Base-by-base conservation (phyloP, 768 basidiomycete genomes). In the Sistotremastrum niveocremeum region DNA sequence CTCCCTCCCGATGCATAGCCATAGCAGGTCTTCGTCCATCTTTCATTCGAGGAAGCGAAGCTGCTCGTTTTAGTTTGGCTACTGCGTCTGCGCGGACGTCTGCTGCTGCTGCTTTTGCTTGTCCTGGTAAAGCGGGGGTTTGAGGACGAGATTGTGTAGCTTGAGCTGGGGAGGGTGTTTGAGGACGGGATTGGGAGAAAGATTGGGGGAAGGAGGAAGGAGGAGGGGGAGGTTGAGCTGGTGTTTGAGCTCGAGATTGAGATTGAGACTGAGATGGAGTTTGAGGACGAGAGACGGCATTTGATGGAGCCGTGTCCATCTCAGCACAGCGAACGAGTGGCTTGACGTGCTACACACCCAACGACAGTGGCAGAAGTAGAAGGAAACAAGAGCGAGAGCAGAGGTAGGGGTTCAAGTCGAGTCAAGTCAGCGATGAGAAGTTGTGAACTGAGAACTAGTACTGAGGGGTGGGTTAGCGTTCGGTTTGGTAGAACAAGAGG, bases 11-110 rank as follows among this genome's bases (percentile, higher is more conserved):
- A 56, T 84, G 85, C 84, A 87, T 86, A 41, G 81, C 85, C 45
- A 57, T 52, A 12, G 58, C 55, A 1, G 88, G 89, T 38, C 90
- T 71, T 46, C 89, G 68, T 6, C 89, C 89, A 61, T 89, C 84
- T 61, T 89, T 89, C 80, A 86, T 86, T 50, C 90, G 73, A 35
- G 90, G 91, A 31, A 94, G 64, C 10, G 89, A 93, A 46, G 89
- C 86, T 38, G 91, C 90, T 54, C 91, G 79, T 65, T 84, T 90
- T 52, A 95, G 76, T 65, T 81, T 90, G 39, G 87, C 87, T 41
- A 94, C 82, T 7, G 89, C 85, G 46, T 77, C 75, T 58, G 87
- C 85, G 49, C 91, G 80, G 62, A 90, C 83, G 60, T 91, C 84
- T 30, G 76, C 75, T 63, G 73, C 67, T 7, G 68, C 20, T 20